Conservation (phyloP, 108 stramenopile species). For the Chaetoceros tenuissimus region DNA sequence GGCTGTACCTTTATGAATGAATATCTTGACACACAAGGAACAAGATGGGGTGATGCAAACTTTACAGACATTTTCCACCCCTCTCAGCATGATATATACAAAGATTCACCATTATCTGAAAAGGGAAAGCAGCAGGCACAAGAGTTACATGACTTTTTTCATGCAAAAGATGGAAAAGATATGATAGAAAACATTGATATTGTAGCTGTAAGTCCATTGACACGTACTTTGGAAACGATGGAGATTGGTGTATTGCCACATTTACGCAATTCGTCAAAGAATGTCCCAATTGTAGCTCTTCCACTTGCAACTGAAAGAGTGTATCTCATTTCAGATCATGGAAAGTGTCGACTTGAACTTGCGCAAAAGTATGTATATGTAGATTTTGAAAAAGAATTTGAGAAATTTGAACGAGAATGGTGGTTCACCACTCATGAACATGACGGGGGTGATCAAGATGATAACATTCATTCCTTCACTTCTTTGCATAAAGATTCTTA, state of each 20-base stretch:
- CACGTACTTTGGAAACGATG: constrained; percentile 42
- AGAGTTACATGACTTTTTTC: constrained; percentile 9
- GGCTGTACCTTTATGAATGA: constrained; percentile 60
- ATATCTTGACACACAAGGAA: constrained; percentile 24
- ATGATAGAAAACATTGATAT: constrained; percentile 25
- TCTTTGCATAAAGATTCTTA: constrained; percentile 7
- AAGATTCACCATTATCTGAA: constrained; percentile 36
- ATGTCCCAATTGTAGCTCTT: constrained; percentile 24
- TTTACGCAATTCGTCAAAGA: neutral
- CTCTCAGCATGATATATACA: constrained; percentile 2
- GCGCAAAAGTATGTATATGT: constrained; percentile 14
- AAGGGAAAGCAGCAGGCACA: constrained; percentile 24
- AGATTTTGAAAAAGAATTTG: constrained; percentile 32
- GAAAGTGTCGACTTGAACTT: constrained; percentile 21
- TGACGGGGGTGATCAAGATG: neutral
- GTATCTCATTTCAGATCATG: constrained; percentile 43
- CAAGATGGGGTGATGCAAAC: constrained; percentile 27
- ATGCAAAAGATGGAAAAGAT: neutral
- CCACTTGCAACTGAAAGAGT: constrained; percentile 46
- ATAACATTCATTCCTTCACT: neutral
- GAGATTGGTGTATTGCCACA: constrained; percentile 25
- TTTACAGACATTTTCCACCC: constrained; percentile 44
- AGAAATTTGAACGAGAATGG: constrained; percentile 1
- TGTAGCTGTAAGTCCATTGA: constrained; percentile 42
- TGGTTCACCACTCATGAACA: constrained; percentile 5